Evolutionary conservation across 352 stramenopile species (phyloP), one percentile per base, ranked within the genome.

Genomic region (Globisporangium polare): DNA sequence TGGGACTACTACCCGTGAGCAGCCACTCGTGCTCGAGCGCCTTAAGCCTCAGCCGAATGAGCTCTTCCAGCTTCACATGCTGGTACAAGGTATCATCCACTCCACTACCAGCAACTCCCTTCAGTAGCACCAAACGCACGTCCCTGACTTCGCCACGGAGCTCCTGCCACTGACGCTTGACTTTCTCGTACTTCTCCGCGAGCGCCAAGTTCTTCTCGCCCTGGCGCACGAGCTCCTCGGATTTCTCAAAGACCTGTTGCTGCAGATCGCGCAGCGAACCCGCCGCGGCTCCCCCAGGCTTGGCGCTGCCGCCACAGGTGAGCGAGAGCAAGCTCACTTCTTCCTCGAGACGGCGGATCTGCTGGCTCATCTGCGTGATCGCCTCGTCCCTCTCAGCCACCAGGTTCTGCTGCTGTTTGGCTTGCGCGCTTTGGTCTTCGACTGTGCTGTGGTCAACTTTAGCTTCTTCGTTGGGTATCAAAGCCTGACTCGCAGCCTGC

Each of bases 201-300:
- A 89, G 60, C 24, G 66, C 63, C 17, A 94, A 41, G 39, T 88
- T 75, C 53, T 88, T 90, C 62, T 94, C 85, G 7, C 75, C 79
- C 66, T 92, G 83, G 22, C 77, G 63, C 10, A 94, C 81, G 22
- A 92, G 78, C 65, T 90, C 81, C 53, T 88, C 70, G 0, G 76
- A 89, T 51, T 91, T 94, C 13, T 71, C 35, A 61, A 88, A 91
- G 24, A 94, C 65, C 43, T 90, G 77, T 24, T 92, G 69, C 51
- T 92, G 81, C 50, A 91, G 64, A 24, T 83, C 80, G 9, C 74
- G 69, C 26, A 88, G 43, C 12, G 68, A 65, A 0, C 57, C 46
- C 2, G 66, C 68, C 9, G 63, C 68, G 20, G 65, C 65, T n/a
- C 78, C 72, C 0, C 71, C 60, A 22, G 61, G 61, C 12, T 69